Base-by-base conservation (phyloP, 306 rosid species). In the Casuarina cunninghamiana region DNA sequence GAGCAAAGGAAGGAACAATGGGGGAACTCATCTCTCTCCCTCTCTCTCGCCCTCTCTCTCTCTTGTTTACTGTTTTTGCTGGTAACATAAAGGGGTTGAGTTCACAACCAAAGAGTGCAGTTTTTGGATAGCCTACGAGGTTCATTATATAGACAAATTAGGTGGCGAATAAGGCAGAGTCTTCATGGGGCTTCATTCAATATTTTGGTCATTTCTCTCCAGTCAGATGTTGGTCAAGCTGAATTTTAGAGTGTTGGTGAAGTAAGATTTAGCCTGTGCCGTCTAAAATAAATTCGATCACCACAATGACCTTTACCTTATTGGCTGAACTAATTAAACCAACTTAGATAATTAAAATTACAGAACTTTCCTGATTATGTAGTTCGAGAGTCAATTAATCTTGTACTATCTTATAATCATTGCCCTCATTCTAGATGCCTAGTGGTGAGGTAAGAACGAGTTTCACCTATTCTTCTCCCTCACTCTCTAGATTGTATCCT, bases 161-260 rank as follows among this genome's bases (percentile, higher is more conserved):
- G 65, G 51, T 73, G 46, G 44, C 9, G 2, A 53, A 49, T 35
- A 41, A 41, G 6, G 41, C n/a, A 39, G 44, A 13, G 19, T 65
- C 53, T 37, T 73, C 57, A 54, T 42, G 65, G 69, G 72, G 51
- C 48, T 32, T 42, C 71, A 43, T 16, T 17, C 45, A 55, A 53
- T 80, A 77, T 67, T 61, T 76, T 75, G 74, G 76, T 70, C 46
- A 62, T 75, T 65, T 61, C 87, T 69, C 39, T 82, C 37, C n/a
- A 53, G 74, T 71, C 75, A 62, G 81, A 32, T 87, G 86, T 78
- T 81, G 97, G 96, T 93, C 93, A 74, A 43, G 89, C 82, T 89
- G 84, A 86, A 88, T 85, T 93, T 89, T 93, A 88, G 94, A 93
- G 98, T 93, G 89, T 71, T 72, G 51, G 80, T 80, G 61, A 93